Evolutionary conservation across 2,329 filamentous ascomycete species (phyloP).

Genomic region (Botrytis cinerea): DNA sequence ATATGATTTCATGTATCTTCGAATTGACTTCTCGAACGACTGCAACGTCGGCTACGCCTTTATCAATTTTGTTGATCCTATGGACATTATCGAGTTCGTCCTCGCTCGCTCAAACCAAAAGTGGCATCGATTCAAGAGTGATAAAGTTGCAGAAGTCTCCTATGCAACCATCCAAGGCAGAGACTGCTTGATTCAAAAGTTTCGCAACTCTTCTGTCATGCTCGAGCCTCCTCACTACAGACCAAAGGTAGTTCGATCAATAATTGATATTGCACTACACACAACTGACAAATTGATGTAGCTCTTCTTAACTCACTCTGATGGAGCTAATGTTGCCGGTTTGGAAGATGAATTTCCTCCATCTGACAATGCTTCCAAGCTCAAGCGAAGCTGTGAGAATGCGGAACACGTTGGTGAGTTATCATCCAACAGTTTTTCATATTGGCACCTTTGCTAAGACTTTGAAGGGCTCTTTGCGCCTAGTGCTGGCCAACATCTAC

Average conservation of each 20-base stretch:
- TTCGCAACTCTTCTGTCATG: constrained; percentile 96
- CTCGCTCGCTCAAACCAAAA: constrained; percentile 68
- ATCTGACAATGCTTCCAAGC: constrained; percentile 83
- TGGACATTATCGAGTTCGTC: constrained; percentile 77
- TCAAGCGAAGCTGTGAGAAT: constrained; percentile 84
- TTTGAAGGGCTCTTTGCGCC: constrained; percentile 75
- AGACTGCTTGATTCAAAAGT: constrained; percentile 89
- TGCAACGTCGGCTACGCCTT: constrained; percentile 97
- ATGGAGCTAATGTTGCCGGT: constrained; percentile 63
- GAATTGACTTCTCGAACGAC: constrained; percentile 83
- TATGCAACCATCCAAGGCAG: constrained; percentile 97
- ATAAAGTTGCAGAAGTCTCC: constrained; percentile 86
- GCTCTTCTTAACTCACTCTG: constrained; percentile 56
- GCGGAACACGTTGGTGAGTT: constrained; percentile 76
- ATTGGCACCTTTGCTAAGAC: constrained; percentile 24
- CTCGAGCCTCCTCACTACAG: constrained; percentile 78
- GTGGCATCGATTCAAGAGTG: constrained; percentile 78
- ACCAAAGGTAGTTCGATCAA: constrained; percentile 64
- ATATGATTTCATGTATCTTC: constrained; percentile 93
- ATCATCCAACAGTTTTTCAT: background rate
- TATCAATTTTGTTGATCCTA: constrained; percentile 86
- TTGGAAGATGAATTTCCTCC: constrained; percentile 74
- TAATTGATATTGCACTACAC: constrained; percentile 40
- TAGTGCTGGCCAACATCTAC: constrained; percentile 70
- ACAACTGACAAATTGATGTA: constrained; percentile 45